These are phyloP conservation scores for Sordaria brevicollis DNA, from an alignment of 495 filamentous ascomycete genomes.

Conservation along the genomic window DNA sequence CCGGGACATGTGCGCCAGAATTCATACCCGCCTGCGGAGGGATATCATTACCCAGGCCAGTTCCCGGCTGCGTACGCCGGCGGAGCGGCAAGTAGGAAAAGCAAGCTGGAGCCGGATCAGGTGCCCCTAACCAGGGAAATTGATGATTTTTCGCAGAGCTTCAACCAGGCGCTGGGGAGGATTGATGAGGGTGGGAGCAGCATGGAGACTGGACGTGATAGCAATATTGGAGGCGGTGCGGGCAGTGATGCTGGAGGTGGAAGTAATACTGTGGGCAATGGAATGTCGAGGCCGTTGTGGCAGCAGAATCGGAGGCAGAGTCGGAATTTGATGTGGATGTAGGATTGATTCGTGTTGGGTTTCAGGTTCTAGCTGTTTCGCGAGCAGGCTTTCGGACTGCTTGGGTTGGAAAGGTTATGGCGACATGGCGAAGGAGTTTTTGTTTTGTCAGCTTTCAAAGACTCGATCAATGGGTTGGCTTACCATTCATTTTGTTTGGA, in stretches of 20 bases:
- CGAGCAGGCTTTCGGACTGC: no score
- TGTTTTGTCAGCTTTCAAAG: neutral
- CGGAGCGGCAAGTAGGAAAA: slow-evolving; percentile 4
- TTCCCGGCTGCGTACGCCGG: slow-evolving; percentile 12
- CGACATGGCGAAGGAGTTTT: neutral
- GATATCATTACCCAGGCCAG: slow-evolving; percentile 12
- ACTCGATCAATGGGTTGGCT: neutral
- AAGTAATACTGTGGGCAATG: neutral
- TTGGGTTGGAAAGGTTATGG: neutral
- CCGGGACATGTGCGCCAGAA: slow-evolving; percentile 2
- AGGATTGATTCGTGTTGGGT: slow-evolving; percentile 4
- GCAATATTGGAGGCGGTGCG: slow-evolving; percentile 1
- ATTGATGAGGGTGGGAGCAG: slow-evolving; percentile 27
- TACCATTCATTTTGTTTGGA: neutral
- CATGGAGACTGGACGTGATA: neutral
- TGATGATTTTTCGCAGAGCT: slow-evolving; percentile 33
- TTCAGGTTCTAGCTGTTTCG: neutral
- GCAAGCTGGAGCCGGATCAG: slow-evolving; percentile 14
- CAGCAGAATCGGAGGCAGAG: slow-evolving; percentile 39
- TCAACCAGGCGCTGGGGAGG: slow-evolving; percentile 21
- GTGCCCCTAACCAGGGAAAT: slow-evolving; percentile 27
- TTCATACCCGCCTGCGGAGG: slow-evolving; percentile 12
- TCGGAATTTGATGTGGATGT: slow-evolving; percentile 38
- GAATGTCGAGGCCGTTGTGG: slow-evolving; percentile 26
- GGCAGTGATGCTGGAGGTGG: slow-evolving; percentile 1